Percentiles rank a stretch among this genome's conserved stretches.
Conservation (phyloP, 176 grass and related monocot species). For the Ampelocalamus luodianensis region DNA sequence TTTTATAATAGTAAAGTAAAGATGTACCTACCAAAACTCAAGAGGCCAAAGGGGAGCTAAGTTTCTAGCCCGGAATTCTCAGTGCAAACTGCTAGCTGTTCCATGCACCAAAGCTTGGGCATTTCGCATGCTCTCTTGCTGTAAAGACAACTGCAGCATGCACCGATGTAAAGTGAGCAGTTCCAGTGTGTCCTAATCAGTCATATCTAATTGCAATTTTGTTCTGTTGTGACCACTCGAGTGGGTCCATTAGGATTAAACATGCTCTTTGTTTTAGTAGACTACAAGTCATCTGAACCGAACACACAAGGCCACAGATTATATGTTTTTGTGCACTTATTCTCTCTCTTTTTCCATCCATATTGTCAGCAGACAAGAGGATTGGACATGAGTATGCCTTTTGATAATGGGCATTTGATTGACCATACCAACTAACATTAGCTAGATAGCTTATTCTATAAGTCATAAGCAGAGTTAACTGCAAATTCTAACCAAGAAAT, state of each 20-base stretch:
- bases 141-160: constrained; percentile 27
- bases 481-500: not conserved
- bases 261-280: not conserved
- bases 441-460: not conserved
- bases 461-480: not conserved
- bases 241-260: not conserved
- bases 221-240: not conserved
- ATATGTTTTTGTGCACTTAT: not conserved
- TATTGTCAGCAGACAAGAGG: constrained; percentile 35
- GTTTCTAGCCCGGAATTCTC: not conserved
- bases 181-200: not conserved
- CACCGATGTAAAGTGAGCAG: constrained; percentile 19
- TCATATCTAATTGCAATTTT: not conserved
- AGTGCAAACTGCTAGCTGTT: constrained; percentile 13
- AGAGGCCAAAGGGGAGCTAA: not conserved
- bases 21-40: not conserved
- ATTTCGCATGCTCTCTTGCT: constrained; percentile 21
- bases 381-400: constrained; percentile 1
- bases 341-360: not conserved
- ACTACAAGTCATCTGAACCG: not conserved
- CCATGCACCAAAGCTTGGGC: not conserved
- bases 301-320: not conserved
- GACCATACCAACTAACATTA: constrained; percentile 10
- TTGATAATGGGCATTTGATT: constrained; percentile 29
- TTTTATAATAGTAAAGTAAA: not conserved